Evolutionary conservation across 192 early-diverging fungal genomes (phyloP), one percentile per base, ranked within the genome.

Genomic region (Coemansia furcata): DNA sequence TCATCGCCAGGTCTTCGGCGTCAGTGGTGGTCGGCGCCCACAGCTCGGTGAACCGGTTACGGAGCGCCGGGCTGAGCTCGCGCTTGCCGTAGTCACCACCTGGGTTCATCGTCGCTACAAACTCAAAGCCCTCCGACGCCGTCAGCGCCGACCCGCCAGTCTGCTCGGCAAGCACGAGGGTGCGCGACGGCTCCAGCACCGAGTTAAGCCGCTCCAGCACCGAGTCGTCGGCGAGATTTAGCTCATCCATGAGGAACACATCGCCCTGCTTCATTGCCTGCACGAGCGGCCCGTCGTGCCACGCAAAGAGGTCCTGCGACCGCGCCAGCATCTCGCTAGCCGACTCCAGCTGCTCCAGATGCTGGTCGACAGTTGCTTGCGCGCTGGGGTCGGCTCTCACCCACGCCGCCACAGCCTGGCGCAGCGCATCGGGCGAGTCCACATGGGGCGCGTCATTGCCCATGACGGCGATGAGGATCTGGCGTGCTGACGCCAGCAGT

Each of bases 1-100:
- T 89, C 43, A 85, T 74, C 15, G 72, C 61, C 43, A 96, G 69
- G 74, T 99, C 97, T 4, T 87, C 86, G 35, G 78, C 73, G 79
- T 93, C 92, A 0, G 86, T 85, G 3, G 97, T 89, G n/a, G 89
- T 78, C 6, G 94, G 93, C 3, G 95, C 94, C 97, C 97, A 99
- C 23, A 99, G 88, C 75, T 99, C 97, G 6, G 96, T 97, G 67
- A 99, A 99, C 57, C 97, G 90, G 80, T 99, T 99, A 40, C 97
- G 87, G 59, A 99, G 86, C 7, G 97, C 97, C 38, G 97, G 97
- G 11, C 93, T 95, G 15, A 99, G 87, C 75, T 99, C 97, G 71
- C 97, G 97, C 81, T 99, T 99, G 43, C 97, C 97, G 74, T 96
- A 98, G 76, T 99, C 97, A 49, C 97, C 97, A 39, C 97, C 97